Evolutionary conservation across 2,329 filamentous ascomycete species (phyloP).

Genomic region (Ambrosiella beaveri): DNA sequence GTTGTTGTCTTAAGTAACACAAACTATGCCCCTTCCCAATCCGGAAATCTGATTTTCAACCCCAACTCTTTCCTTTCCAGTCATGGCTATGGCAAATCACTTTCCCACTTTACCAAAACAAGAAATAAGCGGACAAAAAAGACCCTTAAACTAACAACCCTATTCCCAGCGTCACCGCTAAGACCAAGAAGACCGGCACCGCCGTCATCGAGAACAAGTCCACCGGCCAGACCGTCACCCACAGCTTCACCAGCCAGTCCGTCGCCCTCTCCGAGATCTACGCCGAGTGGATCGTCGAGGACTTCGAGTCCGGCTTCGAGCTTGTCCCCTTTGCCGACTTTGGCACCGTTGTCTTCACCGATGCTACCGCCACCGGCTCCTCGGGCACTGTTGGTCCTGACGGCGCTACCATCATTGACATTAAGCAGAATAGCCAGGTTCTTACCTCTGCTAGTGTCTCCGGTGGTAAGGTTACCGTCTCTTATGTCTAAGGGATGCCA

Average conservation of each 20-base stretch:
- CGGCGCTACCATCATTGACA: constrained; percentile 15
- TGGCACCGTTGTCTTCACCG: constrained; percentile 15
- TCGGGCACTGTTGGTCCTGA: constrained; percentile 14
- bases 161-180: constrained; percentile 14
- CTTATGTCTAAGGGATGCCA: constrained; percentile 2
- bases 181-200: constrained; percentile 16
- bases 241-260: constrained; percentile 30
- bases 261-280: constrained; percentile 35
- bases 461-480: constrained; percentile 9
- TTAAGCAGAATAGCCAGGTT: constrained; percentile 8
- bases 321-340: constrained; percentile 20
- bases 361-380: constrained; percentile 14
- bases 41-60: background rate
- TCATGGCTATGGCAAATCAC: too few species aligned
- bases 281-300: constrained; percentile 47
- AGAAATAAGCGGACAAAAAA: too few species aligned
- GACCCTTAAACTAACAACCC: background rate
- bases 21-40: background rate
- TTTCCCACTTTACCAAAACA: too few species aligned
- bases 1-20: background rate
- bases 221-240: constrained; percentile 32
- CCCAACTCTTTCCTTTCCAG: background rate
- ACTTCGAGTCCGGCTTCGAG: constrained; percentile 17
- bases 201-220: constrained; percentile 28
- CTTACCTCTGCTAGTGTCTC: constrained; percentile 12